A percentile compares a stretch with the other conserved stretches of the same genome.
Conservation (phyloP, 2,329 filamentous ascomycete genomes). For the Talaromyces rugulosus region DNA sequence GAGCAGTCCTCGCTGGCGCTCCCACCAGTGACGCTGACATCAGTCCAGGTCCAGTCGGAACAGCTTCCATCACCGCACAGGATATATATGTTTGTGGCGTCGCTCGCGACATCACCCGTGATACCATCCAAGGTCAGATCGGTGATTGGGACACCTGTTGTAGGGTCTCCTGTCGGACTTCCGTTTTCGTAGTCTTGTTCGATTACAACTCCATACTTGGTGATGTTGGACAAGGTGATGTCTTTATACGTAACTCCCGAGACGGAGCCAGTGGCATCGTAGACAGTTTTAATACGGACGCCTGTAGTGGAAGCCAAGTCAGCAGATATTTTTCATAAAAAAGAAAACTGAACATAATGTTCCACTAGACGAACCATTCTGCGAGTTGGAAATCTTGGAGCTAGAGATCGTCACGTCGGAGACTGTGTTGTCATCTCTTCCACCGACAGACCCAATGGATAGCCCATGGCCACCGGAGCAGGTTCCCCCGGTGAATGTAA, state of each 20-base stretch:
- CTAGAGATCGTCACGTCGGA: slow-evolving; percentile 48
- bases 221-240: slow-evolving; percentile 49
- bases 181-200: slow-evolving; percentile 56
- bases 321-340: not conserved
- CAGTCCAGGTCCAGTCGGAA: slow-evolving; percentile 50
- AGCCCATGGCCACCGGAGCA: slow-evolving; percentile 38
- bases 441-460: slow-evolving; percentile 38
- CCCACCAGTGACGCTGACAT: slow-evolving; percentile 50
- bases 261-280: slow-evolving; percentile 50
- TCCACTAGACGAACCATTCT: slow-evolving; percentile 22
- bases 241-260: slow-evolving; percentile 50
- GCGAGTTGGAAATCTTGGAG: slow-evolving; percentile 45
- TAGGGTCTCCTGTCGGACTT: slow-evolving; percentile 35
- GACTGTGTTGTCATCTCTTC: slow-evolving; percentile 51
- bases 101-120: slow-evolving; percentile 27
- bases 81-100: slow-evolving; percentile 45
- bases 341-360: not conserved
- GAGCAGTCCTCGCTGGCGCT: slow-evolving; percentile 39
- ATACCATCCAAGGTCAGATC: slow-evolving; percentile 34
- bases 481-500: slow-evolving; percentile 42
- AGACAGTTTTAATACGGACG: slow-evolving; percentile 57
- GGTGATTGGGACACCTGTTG: slow-evolving; percentile 33
- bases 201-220: slow-evolving; percentile 54
- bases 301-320: slow-evolving; percentile 25
- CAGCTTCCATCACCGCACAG: slow-evolving; percentile 51